These are phyloP conservation scores for Friedmanniomyces endolithicus DNA, from an alignment of 495 filamentous ascomycete species.

Conservation along the genomic window DNA sequence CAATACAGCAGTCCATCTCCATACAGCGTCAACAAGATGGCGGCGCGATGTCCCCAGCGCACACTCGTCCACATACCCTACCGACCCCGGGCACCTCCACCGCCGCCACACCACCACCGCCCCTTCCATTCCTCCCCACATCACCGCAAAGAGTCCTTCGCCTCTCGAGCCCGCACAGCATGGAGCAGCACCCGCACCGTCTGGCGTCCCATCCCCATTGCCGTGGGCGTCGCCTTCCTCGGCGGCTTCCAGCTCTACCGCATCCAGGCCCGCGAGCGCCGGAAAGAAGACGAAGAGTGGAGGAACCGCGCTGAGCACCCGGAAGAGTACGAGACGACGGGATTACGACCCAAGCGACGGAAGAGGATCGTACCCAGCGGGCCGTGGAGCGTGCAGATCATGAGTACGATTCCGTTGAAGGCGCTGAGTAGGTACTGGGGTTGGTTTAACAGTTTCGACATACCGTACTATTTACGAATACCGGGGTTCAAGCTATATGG, in stretches of 20 bases:
- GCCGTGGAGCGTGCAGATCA: slow-evolving; percentile 91
- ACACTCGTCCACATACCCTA: background rate
- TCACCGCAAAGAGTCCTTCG: slow-evolving; percentile 47
- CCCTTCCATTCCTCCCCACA: slow-evolving; percentile 14
- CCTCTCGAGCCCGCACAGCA: slow-evolving; percentile 48
- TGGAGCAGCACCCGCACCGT: slow-evolving; percentile 64
- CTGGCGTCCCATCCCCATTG: slow-evolving; percentile 95
- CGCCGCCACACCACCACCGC: background rate
- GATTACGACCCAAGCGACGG: slow-evolving; percentile 12
- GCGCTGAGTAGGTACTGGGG: slow-evolving; percentile 89
- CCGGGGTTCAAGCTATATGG: slow-evolving; percentile 95
- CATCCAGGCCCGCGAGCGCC: slow-evolving; percentile 45
- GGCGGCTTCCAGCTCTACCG: slow-evolving; percentile 72
- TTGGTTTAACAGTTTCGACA: slow-evolving; percentile 80
- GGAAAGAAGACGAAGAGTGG: slow-evolving; percentile 38
- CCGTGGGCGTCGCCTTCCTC: slow-evolving; percentile 75
- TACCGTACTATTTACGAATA: slow-evolving; percentile 79
- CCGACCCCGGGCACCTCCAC: background rate
- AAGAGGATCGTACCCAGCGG: slow-evolving; percentile 63
- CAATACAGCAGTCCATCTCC: no score
- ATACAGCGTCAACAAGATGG: background rate
- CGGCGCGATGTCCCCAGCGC: background rate
- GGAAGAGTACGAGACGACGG: slow-evolving; percentile 44
- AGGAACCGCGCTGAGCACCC: slow-evolving; percentile 23
- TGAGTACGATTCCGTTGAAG: slow-evolving; percentile 92